Base-by-base conservation (phyloP, 306 rosid genomes). In the Elaeagnus macrophylla region DNA sequence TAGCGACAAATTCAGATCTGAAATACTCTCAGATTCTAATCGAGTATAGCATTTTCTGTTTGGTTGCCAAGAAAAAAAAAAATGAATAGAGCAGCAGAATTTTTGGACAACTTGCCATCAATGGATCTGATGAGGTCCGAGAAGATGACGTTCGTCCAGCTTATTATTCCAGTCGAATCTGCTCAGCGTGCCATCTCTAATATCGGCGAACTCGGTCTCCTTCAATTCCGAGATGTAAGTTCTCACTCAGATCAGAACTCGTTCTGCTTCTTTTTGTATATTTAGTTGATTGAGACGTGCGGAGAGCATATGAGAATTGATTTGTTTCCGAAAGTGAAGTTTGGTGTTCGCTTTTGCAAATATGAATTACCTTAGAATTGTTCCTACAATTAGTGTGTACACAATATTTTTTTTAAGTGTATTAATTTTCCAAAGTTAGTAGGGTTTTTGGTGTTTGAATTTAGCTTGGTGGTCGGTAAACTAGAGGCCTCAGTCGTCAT, bases 71-170 rank as follows among this genome's bases (percentile, higher is more conserved):
- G 74, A 82, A 89, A 81, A 87, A 81, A 87, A 25, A 25, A 25
- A 25, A 0, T 20, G 32, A 25, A 25, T 25, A 25, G 32, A 25
- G 32, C 84, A 94, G 95, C 72, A 10, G 69, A 79, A 66, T 88
- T 93, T 70, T 52, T 82, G 3, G 85, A 84, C 42, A 84, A 83
- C 71, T 67, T 88, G 57, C 82, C 95, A 47, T 40, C 94, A 37
- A 88, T 88, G 96, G 99, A 93, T 84, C 90, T 93, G 84, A 82
- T 88, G 96, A 96, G 99, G 66, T 93, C 99, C 40, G 99, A 93
- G 95, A 81, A 81, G 89, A 93, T 93, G 99, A 79, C 86, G 51
- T 79, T 88, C 56, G 95, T 83, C 51, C 99, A 88, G 77, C 96
- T 93, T 77, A 93, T 93, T 67, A 88, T 93, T 39, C 96, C 99